These are phyloP conservation scores for Moringa oleifera DNA, from an alignment of 345 rosid species.

Conservation along the genomic window DNA sequence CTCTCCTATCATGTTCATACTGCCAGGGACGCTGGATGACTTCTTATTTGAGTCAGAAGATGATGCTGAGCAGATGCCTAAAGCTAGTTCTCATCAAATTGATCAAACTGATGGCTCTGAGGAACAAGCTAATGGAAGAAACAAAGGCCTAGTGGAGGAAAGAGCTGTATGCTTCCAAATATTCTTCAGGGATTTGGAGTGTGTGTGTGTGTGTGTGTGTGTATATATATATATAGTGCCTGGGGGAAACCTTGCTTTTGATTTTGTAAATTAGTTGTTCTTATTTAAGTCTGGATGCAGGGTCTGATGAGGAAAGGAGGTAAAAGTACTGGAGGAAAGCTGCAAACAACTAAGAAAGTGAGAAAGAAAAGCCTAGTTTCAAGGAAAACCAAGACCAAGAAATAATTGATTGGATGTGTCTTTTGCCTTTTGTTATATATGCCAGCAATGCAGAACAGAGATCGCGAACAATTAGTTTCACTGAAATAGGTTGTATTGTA, in stretches of 20 bases:
- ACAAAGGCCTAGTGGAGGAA: slow-evolving; percentile 59
- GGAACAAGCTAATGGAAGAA: slow-evolving; percentile 41
- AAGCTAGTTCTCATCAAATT: slow-evolving; percentile 35
- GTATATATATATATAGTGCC: too few species aligned
- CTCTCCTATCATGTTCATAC: background rate
- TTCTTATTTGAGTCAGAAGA: slow-evolving; percentile 82
- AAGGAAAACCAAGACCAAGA: slow-evolving; percentile 23
- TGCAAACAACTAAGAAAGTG: slow-evolving; percentile 50
- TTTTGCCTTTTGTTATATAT: too few species aligned
- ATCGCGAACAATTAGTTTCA: too few species aligned
- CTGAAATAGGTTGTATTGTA: too few species aligned
- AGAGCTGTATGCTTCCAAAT: slow-evolving; percentile 40
- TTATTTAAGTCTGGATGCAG: slow-evolving; percentile 31
- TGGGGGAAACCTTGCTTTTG: too few species aligned
- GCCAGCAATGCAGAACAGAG: background rate
- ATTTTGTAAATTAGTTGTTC: slow-evolving; percentile 1
- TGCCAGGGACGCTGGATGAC: slow-evolving; percentile 78
- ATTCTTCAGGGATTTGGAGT: slow-evolving; percentile 6
- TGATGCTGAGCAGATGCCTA: slow-evolving; percentile 56
- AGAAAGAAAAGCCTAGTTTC: slow-evolving; percentile 36
- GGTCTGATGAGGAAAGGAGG: slow-evolving; percentile 51
- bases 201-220: too few species aligned
- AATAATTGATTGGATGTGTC: slow-evolving; percentile 16
- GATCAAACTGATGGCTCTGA: slow-evolving; percentile 49
- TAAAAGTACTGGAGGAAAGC: slow-evolving; percentile 47